Evolutionary conservation across 192 early-diverging fungal genomes (phyloP), one percentile per base, ranked within the genome.

Genomic region (Rhizophagus prolifer): DNA sequence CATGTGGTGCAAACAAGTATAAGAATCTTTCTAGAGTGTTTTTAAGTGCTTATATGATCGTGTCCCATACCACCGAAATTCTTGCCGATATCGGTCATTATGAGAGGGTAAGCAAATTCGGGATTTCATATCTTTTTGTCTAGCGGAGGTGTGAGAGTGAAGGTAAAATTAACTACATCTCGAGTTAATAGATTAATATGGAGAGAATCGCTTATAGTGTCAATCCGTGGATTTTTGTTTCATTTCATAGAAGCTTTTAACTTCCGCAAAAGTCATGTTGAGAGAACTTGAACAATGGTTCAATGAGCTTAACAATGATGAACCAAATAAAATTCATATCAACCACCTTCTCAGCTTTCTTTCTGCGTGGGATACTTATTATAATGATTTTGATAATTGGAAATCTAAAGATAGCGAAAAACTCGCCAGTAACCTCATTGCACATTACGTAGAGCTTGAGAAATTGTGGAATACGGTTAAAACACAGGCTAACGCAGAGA

Each of bases 21-120:
- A 91, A 83, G 72, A 90, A 85, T 81, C 82, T 84, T 50, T 86
- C 88, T 14, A 83, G 93, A 26, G 88, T 94, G 13, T 89, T 94
- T 61, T 74, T 95, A 68, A 90, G 86, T 75, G 83, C 89, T 46
- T 95, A 91, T 70, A 89, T 95, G 89, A 87, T 93, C 2, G 82
- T 88, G 47, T 86, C 85, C 1, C 88, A 93, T 59, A 91, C 93
- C 1, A 59, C 38, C 14, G 87, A 91, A 76, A 87, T 91, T 26
- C 86, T 92, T 78, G 84, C 85, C 10, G 81, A 78, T 69, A 58
- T 85, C 44, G 81, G 87, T 58, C 75, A 72, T 54, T 82, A 87
- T 31, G 86, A 93, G 78, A 79, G 88, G 85, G 89, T 90, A 78
- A 30, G 82, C 13, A 62, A 21, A 28, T 25, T 41, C 44, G 36